phyloP scores from a whole-genome alignment of 2,329 filamentous ascomycete species.

The Botrytis cinerea region DNA sequence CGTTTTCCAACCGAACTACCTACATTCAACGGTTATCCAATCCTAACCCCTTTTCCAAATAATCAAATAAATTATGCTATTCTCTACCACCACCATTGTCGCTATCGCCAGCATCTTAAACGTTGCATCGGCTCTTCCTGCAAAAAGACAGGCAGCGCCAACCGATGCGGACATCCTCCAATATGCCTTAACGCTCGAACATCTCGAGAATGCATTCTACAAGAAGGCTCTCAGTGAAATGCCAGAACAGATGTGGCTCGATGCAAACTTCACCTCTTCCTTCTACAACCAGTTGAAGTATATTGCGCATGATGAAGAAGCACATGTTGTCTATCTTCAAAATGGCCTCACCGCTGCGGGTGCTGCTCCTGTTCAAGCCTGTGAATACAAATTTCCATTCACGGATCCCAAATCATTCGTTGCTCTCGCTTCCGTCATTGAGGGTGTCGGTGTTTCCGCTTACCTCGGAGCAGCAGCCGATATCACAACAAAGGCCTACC shows the following conservation, averaged over 20 bases:
- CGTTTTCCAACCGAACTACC: not conserved
- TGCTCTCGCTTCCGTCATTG: conserved; percentile 55
- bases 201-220: conserved; percentile 66
- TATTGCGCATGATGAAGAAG: conserved; percentile 57
- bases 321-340: conserved; percentile 59
- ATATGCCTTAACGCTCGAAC: conserved; percentile 55
- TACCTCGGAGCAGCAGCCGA: conserved; percentile 64
- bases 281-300: conserved; percentile 61
- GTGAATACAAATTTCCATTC: conserved; percentile 58
- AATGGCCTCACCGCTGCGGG: conserved; percentile 49
- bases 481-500: conserved; percentile 58
- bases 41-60: not conserved
- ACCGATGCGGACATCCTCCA: conserved; percentile 46
- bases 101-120: conserved; percentile 26
- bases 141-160: conserved; percentile 33
- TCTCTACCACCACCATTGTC: conserved; percentile 31
- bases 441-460: conserved; percentile 59
- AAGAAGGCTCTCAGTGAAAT: conserved; percentile 59
- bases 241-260: conserved; percentile 52
- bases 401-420: conserved; percentile 53
- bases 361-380: conserved; percentile 54
- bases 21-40: not conserved
- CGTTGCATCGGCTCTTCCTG: conserved; percentile 27
- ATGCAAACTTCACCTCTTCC: conserved; percentile 51
- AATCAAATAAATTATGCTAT: conserved; percentile 33